Percentiles rank a stretch among this genome's conserved stretches.
phyloP scores from a whole-genome alignment of 192 early-diverging fungal genomes.

The Kickxella alabastrina region DNA sequence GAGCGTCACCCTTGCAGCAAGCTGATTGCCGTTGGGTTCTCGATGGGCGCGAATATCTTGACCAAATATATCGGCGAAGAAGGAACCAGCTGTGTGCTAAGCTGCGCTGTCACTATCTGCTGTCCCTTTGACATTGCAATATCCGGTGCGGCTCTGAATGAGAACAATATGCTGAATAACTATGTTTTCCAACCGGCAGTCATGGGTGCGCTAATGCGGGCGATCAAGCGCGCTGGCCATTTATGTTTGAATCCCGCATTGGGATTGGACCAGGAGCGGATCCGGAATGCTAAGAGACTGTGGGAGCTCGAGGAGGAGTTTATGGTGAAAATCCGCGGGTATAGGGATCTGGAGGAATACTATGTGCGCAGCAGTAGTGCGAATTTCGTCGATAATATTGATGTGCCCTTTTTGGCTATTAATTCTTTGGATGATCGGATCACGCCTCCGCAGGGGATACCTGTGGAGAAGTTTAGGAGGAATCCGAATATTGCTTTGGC shows the following conservation, averaged over 20 bases:
- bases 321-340: slow-evolving; percentile 64
- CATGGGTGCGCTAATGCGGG: slow-evolving; percentile 29
- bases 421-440: slow-evolving; percentile 79
- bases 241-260: slow-evolving; percentile 17
- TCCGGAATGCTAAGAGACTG: slow-evolving; percentile 53
- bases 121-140: slow-evolving; percentile 72
- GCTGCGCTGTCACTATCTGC: slow-evolving; percentile 64
- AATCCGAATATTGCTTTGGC: slow-evolving; percentile 74
- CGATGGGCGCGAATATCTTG: slow-evolving; percentile 80
- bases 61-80: slow-evolving; percentile 78
- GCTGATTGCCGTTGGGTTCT: slow-evolving; percentile 74
- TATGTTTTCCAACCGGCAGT: slow-evolving; percentile 49
- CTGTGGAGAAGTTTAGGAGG: slow-evolving; percentile 57
- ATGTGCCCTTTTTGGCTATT: slow-evolving; percentile 68
- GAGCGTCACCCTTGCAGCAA: slow-evolving; percentile 56
- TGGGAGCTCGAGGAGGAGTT: slow-evolving; percentile 69
- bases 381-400: slow-evolving; percentile 51
- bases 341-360: slow-evolving; percentile 69
- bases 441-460: slow-evolving; percentile 55
- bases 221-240: slow-evolving; percentile 23
- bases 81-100: slow-evolving; percentile 60
- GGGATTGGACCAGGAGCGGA: slow-evolving; percentile 34
- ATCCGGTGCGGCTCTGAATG: slow-evolving; percentile 27
- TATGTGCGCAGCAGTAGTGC: slow-evolving; percentile 54
- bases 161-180: slow-evolving; percentile 44